Percentiles rank a stretch among this genome's conserved stretches.
These are phyloP conservation scores for Penicillium coffeae DNA, from an alignment of 495 filamentous ascomycete species.

Conservation along the genomic window DNA sequence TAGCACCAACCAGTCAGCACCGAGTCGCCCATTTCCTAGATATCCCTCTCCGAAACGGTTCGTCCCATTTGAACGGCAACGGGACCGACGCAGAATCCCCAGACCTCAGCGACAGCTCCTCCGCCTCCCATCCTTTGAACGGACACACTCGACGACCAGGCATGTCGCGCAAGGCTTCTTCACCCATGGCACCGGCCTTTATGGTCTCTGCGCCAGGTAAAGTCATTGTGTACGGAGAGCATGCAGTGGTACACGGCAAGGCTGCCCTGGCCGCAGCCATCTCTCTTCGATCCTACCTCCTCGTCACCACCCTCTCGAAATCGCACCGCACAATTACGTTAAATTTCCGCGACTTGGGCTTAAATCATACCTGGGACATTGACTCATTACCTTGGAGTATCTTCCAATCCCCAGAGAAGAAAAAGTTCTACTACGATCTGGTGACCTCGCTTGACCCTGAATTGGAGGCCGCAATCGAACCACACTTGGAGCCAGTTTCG, in stretches of 20 bases:
- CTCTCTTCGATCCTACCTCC: slow-evolving; percentile 90
- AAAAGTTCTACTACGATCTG: slow-evolving; percentile 86
- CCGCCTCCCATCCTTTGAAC: slow-evolving; percentile 15
- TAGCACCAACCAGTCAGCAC: slow-evolving; percentile 6
- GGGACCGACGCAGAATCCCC: slow-evolving; percentile 17
- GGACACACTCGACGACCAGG: slow-evolving; percentile 12
- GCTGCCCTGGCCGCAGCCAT: slow-evolving; percentile 92
- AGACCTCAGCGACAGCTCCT: slow-evolving; percentile 22
- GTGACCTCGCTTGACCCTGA: slow-evolving; percentile 82
- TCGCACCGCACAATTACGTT: slow-evolving; percentile 79
- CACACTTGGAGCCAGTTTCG: slow-evolving; percentile 68
- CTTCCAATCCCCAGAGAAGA: slow-evolving; percentile 77
- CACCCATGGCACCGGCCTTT: slow-evolving; percentile 72
- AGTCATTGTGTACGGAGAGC: slow-evolving; percentile 95
- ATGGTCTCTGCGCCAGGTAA: slow-evolving; percentile 98
- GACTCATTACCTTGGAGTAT: slow-evolving; percentile 79
- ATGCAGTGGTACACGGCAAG: slow-evolving; percentile 95
- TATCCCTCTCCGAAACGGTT: slow-evolving; percentile 10
- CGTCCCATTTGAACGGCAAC: slow-evolving; percentile 8
- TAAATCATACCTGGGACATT: slow-evolving; percentile 89
- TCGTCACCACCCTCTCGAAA: slow-evolving; percentile 86
- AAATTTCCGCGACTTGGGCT: slow-evolving; percentile 78
- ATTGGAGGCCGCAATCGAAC: slow-evolving; percentile 70
- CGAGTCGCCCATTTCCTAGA: slow-evolving; percentile 24
- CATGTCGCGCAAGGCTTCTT: slow-evolving; percentile 44